phyloP scores from a whole-genome alignment of 495 filamentous ascomycete species.

The Neurospora sp. region DNA sequence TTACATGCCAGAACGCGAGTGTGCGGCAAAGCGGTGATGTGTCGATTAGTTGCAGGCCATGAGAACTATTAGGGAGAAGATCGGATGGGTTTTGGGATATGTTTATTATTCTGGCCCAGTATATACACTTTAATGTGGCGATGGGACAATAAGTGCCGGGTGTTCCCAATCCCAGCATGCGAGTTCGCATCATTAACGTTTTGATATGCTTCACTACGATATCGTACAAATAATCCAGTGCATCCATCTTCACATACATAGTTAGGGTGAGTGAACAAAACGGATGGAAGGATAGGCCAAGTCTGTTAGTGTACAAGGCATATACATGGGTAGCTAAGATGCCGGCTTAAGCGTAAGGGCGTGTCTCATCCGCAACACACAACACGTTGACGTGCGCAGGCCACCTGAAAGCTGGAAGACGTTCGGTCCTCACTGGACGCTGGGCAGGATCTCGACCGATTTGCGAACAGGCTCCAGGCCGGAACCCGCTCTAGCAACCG shows the following conservation, averaged over 20 bases:
- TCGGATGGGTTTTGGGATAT: background rate
- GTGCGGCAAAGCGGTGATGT: background rate
- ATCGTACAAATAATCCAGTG: background rate
- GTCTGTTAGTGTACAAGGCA: background rate
- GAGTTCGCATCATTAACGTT: background rate
- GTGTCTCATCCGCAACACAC: background rate
- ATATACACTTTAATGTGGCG: background rate
- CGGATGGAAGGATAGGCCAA: background rate
- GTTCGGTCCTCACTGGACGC: background rate
- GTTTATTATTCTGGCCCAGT: background rate
- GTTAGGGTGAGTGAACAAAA: background rate
- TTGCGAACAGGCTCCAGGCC: conserved; percentile 20
- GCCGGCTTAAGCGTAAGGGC: background rate
- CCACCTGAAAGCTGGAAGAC: background rate
- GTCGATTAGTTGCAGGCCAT: background rate
- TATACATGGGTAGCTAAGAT: background rate
- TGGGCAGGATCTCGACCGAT: conserved; percentile 22
- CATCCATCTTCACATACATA: background rate
- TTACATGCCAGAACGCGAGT: background rate
- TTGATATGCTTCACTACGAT: background rate
- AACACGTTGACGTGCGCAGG: background rate
- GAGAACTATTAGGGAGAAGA: background rate
- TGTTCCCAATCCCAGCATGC: background rate
- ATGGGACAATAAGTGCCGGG: background rate
- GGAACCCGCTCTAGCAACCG: conserved; percentile 1